phyloP scores from a whole-genome alignment of 164 flowering plant species.

The Taxillus chinensis region DNA sequence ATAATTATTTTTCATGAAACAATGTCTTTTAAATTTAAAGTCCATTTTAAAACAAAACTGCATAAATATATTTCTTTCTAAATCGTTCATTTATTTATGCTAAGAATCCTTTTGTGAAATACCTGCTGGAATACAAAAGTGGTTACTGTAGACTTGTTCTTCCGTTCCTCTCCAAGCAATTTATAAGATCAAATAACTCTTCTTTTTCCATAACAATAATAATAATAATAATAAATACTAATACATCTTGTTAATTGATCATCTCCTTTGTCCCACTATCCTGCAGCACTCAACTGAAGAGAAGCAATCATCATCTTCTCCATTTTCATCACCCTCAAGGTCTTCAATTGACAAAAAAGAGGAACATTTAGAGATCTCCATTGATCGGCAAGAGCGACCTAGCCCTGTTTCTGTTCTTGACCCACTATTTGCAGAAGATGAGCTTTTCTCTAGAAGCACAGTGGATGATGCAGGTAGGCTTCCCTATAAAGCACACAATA shows the following conservation, averaged over 20 bases:
- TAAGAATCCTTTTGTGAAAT: no score
- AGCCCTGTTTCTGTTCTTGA: slow-evolving; percentile 94
- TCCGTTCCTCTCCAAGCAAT: no score
- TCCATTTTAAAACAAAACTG: no score
- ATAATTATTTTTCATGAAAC: no score
- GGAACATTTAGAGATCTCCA: slow-evolving; percentile 23
- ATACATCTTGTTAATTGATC: background rate
- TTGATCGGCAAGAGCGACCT: slow-evolving; percentile 41
- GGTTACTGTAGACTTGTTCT: no score
- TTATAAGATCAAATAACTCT: no score
- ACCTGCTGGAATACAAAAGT: no score
- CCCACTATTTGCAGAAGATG: slow-evolving; percentile 53
- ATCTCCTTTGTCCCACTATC: background rate
- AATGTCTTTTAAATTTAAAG: no score
- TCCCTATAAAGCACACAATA: background rate
- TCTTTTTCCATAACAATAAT: background rate
- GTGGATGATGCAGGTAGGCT: slow-evolving; percentile 36
- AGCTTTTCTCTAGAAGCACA: slow-evolving; percentile 42
- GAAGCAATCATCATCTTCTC: slow-evolving; percentile 14
- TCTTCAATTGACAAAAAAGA: slow-evolving; percentile 16
- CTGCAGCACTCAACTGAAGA: slow-evolving; percentile 30
- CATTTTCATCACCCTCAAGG: slow-evolving; percentile 25
- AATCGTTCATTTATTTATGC: no score
- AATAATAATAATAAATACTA: no score
- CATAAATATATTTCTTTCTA: no score